phyloP scores from a whole-genome alignment of 2,329 filamentous ascomycete species.

The Neonectria ditissima region DNA sequence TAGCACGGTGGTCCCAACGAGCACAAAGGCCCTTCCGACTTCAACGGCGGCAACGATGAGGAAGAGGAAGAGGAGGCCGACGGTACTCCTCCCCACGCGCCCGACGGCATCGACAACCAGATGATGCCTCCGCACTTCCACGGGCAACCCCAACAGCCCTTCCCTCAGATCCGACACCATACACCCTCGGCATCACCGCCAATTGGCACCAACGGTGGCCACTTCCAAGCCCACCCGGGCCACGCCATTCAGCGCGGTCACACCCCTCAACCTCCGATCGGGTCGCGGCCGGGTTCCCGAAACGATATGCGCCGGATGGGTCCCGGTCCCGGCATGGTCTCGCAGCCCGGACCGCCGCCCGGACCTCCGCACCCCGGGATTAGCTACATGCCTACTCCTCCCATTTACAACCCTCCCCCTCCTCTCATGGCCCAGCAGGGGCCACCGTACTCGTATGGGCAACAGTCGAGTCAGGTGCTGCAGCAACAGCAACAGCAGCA shows the following conservation, averaged over 20 bases:
- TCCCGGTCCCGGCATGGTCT: slow-evolving; percentile 79
- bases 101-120: slow-evolving; percentile 68
- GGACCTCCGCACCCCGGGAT: slow-evolving; percentile 70
- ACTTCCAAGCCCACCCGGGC: slow-evolving; percentile 64
- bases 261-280: slow-evolving; percentile 81
- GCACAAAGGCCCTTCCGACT: slow-evolving; percentile 95
- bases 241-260: slow-evolving; percentile 71
- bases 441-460: slow-evolving; percentile 4
- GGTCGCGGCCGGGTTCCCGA: slow-evolving; percentile 77
- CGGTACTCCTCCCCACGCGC: slow-evolving; percentile 74
- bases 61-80: slow-evolving; percentile 81
- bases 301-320: slow-evolving; percentile 82
- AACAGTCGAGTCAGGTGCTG: slow-evolving; percentile 24
- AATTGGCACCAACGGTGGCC: slow-evolving; percentile 78
- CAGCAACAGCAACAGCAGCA: slow-evolving; percentile 20
- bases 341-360: slow-evolving; percentile 67
- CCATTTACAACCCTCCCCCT: slow-evolving; percentile 79
- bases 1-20: slow-evolving; percentile 95
- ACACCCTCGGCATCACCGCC: slow-evolving; percentile 91
- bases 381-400: slow-evolving; percentile 86
- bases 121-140: slow-evolving; percentile 80
- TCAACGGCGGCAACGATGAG: slow-evolving; percentile 87
- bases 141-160: slow-evolving; percentile 68
- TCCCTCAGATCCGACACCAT: slow-evolving; percentile 83
- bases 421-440: slow-evolving; percentile 44